Evolutionary conservation across 176 grass and related monocot genomes (phyloP), one percentile per base, ranked within the genome.

Genomic region (Musa beccarii): DNA sequence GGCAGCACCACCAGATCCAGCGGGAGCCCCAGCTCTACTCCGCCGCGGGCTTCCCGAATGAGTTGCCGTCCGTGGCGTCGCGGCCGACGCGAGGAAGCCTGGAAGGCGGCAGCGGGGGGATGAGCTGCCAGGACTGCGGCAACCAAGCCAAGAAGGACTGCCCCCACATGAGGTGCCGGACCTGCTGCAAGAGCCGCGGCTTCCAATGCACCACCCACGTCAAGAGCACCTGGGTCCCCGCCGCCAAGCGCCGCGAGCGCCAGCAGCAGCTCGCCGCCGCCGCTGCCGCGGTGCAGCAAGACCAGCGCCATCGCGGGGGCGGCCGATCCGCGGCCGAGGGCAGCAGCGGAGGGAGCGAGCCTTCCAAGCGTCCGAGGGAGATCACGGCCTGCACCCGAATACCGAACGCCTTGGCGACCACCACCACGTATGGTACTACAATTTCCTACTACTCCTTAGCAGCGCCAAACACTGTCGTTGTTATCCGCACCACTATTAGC

Each of bases 81-180:
- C 9, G 12, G 71, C 7, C 19, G 21, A 54, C 16, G 71, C 10
- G 71, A 8, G 24, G 22, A 10, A 20, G 22, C 51, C 23, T 54
- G 13, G 52, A 12, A 1, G 52, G 71, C 9, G 49, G 14, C 34
- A 21, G 59, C 13, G 81, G 81, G 2, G 11, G 11, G 53, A 54
- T 68, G 16, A 54, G 53, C 11, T 96, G 93, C 80, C 82, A 81
- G 76, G 93, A 96, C 78, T 96, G 89, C 75, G 89, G 87, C 20
- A 96, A 96, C 80, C 93, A 96, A 77, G 89, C 93, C 0, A 96
- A 96, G 93, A 96, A 92, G 74, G 93, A 92, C 53, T 96, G 93
- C 82, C 1, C 53, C 53, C 53, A 54, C 65, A 23, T 80, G 53
- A 53, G 86, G 20, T 88, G 86, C 78, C 78, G 86, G n/a, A 88